Evolutionary conservation across 805 yeast genomes (phyloP), one percentile per base, ranked within the genome.

Genomic region (Naumovozyma castellii): DNA sequence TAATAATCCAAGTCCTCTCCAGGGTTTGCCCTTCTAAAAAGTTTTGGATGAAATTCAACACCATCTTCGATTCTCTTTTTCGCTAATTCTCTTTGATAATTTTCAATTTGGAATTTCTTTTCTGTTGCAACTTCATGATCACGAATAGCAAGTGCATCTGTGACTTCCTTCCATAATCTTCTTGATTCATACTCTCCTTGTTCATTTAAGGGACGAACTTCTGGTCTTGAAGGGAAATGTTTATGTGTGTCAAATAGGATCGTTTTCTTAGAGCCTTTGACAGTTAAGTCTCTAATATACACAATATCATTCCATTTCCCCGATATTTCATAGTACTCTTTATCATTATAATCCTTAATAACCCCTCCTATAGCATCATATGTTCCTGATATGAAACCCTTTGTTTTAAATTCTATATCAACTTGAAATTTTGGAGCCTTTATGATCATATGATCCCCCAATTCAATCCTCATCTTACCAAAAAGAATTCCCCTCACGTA

Each of bases 241-340:
- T 66, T 66, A 14, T 51, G 50, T 3, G 92, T 78, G 51, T 83
- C 84, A 46, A 80, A 75, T 27, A 82, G 71, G 4, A 69, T 67
- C 4, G 66, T 56, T 43, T 72, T 71, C 42, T 73, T 64, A 25
- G 72, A 65, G 19, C 45, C 42, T 3, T 69, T 69, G 5, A 36
- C 27, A 38, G 59, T 57, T 36, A 71, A 46, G 46, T 77, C 69
- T 54, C 76, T 80, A 36, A 87, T 74, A 41, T 78, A 72, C 74
- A 92, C 79, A 1, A 77, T 67, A 45, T 80, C 95, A 62, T 87
- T 86, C 98, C 98, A 92, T 62, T 92, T 90, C 12, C 98, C 98
- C 8, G 80, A 51, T 29, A 90, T 68, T 49, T 77, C 83, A 55
- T 68, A 86, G 28, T 80, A 59, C 2, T 67, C 67, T 48, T 80